These are phyloP conservation scores for Phytopythium aichiense DNA, from an alignment of 352 stramenopile species.

Conservation along the genomic window DNA sequence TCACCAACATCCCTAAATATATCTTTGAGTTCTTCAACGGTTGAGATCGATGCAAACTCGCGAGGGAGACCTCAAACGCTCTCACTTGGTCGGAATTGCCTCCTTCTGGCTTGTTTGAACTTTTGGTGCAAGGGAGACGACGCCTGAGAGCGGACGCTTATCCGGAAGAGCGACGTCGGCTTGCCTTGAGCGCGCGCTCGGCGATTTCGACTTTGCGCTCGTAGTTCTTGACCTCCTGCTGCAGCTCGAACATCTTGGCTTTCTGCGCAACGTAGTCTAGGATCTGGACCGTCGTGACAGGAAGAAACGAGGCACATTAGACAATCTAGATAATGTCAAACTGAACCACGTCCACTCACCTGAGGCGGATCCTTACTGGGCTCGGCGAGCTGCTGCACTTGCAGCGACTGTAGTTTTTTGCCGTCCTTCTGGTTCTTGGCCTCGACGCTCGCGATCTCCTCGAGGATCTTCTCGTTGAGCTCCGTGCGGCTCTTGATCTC, in stretches of 20 bases:
- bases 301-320: not conserved
- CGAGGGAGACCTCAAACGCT: no score
- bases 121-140: no score
- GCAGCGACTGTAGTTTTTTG: conserved; percentile 47
- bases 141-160: not conserved
- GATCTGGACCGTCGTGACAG: conserved; percentile 24
- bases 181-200: conserved; percentile 74
- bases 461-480: conserved; percentile 85
- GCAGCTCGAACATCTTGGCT: conserved; percentile 85
- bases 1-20: conserved; percentile 1
- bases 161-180: conserved; percentile 9
- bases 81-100: no score
- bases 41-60: no score
- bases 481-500: conserved; percentile 82
- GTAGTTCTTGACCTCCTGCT: conserved; percentile 88
- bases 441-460: conserved; percentile 66
- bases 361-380: conserved; percentile 84
- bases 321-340: not conserved
- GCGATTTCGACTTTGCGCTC: conserved; percentile 92
- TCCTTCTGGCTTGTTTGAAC: no score
- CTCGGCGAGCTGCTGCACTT: conserved; percentile 64
- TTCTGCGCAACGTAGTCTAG: conserved; percentile 91
- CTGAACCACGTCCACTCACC: conserved; percentile 11
- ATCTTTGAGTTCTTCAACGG: not conserved
- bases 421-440: conserved; percentile 71